phyloP scores from a whole-genome alignment of 2,329 filamentous ascomycete genomes.

The Paraphoma sp. region DNA sequence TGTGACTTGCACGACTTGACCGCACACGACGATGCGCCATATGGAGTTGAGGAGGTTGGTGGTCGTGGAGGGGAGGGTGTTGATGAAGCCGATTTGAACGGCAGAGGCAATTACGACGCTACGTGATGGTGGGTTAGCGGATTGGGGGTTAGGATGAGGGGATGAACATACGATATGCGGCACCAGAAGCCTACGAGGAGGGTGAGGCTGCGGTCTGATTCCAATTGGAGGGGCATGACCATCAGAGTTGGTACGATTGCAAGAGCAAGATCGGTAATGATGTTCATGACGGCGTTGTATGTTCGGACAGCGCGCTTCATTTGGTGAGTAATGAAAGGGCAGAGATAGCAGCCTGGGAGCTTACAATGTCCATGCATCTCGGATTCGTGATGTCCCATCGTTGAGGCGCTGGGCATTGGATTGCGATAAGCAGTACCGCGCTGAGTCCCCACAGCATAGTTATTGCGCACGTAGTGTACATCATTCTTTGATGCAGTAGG shows the following conservation, averaged over 20 bases:
- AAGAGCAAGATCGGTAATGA: constrained; percentile 6
- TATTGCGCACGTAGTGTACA: background rate
- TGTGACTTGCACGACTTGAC: constrained; percentile 5
- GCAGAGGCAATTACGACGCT: background rate
- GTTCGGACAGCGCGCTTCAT: constrained; percentile 2
- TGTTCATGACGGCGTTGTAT: constrained; percentile 7
- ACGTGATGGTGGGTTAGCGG: background rate
- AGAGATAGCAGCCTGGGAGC: background rate
- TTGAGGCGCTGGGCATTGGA: constrained; percentile 3
- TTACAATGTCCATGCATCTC: background rate
- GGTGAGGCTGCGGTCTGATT: background rate
- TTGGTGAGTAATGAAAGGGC: background rate
- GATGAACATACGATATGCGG: background rate
- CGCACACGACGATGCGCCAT: constrained; percentile 9
- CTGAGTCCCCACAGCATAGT: constrained; percentile 6
- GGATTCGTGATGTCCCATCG: constrained; percentile 4
- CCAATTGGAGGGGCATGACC: background rate
- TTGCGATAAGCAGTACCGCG: constrained; percentile 3
- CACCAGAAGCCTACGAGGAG: background rate
- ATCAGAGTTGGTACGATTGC: constrained; percentile 2
- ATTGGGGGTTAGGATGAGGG: background rate
- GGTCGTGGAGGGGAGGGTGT: background rate
- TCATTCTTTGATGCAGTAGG: background rate
- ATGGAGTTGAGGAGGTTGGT: constrained; percentile 4
- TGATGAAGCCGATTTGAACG: background rate